Percentiles rank a stretch among this genome's conserved stretches.
These are phyloP conservation scores for Selaginella moellendorffii DNA, from an alignment of 75 land plant species.

Conservation along the genomic window DNA sequence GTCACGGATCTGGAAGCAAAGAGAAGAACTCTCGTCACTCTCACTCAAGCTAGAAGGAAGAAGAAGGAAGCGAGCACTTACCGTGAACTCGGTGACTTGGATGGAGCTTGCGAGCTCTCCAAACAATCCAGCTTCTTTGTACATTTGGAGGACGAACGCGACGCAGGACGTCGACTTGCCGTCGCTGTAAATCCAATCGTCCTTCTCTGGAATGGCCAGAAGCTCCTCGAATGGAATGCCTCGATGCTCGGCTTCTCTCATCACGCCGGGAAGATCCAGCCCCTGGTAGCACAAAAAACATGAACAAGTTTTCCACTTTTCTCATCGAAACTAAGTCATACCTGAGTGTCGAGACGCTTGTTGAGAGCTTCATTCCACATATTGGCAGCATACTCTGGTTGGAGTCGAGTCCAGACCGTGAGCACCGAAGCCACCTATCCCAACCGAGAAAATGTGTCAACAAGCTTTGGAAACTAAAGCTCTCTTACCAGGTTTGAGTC, in stretches of 20 bases:
- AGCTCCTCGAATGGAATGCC: constrained; percentile 68
- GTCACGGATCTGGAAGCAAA: constrained; percentile 64
- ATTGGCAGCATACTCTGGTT: constrained; percentile 87
- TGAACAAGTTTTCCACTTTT: neutral
- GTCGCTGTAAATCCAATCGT: constrained; percentile 79
- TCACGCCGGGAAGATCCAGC: constrained; percentile 47
- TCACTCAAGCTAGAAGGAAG: neutral
- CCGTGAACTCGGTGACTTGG: constrained; percentile 97
- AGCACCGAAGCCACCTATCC: constrained; percentile 73
- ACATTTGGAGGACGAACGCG: constrained; percentile 85
- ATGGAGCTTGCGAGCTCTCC: constrained; percentile 45
- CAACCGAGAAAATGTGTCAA: neutral
- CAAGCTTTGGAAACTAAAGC: too few relatives aligned
- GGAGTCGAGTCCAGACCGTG: constrained; percentile 71
- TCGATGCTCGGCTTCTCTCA: constrained; percentile 63
- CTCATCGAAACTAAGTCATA: constrained; percentile 20
- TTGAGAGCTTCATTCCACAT: constrained; percentile 99
- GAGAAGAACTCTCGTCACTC: neutral
- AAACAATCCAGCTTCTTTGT: constrained; percentile 87
- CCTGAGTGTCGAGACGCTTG: constrained; percentile 85
- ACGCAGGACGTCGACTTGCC: constrained; percentile 90
- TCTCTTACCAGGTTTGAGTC: constrained; percentile 94
- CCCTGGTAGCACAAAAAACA: constrained; percentile 24
- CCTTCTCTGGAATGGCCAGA: constrained; percentile 79
- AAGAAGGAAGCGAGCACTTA: constrained; percentile 20